A percentile compares a stretch with the other conserved stretches of the same genome.
Conservation (phyloP, 306 rosid genomes). For the Quercus engelmannii region DNA sequence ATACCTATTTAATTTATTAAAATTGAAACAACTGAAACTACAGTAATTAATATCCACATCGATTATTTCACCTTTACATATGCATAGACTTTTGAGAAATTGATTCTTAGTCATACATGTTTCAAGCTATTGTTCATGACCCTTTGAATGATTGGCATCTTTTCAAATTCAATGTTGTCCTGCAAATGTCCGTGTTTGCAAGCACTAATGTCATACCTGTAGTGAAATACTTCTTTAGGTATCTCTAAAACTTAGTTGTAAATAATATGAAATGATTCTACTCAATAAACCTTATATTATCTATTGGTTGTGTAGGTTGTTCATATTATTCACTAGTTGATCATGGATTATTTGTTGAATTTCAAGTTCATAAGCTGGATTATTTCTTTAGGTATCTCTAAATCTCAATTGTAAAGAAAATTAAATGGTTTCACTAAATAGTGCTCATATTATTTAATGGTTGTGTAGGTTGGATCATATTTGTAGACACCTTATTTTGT, state of each 20-base stretch:
- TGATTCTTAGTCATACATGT: constrained; percentile 7
- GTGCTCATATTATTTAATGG: too few relatives aligned
- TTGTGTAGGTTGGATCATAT: too few relatives aligned
- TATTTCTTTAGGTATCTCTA: too few relatives aligned
- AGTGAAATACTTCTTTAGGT: constrained; percentile 92
- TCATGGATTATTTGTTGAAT: constrained; percentile 77
- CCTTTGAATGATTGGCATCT: constrained; percentile 99
- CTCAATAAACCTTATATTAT: constrained; percentile 22
- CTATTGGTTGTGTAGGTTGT: too few relatives aligned
- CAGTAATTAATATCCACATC: too few relatives aligned
- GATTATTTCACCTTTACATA: too few relatives aligned
- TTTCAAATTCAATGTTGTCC: constrained; percentile 93
- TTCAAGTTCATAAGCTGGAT: constrained; percentile 75
- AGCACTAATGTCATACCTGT: constrained; percentile 63
- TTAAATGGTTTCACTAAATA: too few relatives aligned
- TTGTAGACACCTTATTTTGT: too few relatives aligned
- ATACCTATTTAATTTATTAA: too few relatives aligned
- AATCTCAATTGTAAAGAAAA: too few relatives aligned
- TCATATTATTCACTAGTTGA: constrained; percentile 39
- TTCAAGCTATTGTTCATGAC: constrained; percentile 96
- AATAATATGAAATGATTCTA: constrained; percentile 13
- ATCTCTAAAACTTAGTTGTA: constrained; percentile 13
- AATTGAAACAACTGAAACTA: too few relatives aligned
- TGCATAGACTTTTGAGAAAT: too few relatives aligned
- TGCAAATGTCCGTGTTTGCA: constrained; percentile 77